Evolutionary conservation across 495 filamentous ascomycete species (phyloP).

Genomic region (Neurospora sp.): DNA sequence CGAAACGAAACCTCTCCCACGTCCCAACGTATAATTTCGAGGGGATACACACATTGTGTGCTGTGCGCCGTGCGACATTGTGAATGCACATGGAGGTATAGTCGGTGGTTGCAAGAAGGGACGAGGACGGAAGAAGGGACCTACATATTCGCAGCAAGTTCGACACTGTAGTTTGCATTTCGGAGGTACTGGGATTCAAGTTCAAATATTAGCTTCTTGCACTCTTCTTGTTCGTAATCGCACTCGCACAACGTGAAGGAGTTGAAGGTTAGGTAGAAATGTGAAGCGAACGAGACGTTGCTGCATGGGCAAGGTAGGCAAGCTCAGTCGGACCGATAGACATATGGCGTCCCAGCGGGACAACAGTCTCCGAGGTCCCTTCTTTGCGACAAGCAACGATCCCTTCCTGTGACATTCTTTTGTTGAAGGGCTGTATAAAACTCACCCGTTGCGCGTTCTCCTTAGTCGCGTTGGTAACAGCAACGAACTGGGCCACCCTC

Average conservation of each 20-base stretch:
- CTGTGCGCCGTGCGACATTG: neutral
- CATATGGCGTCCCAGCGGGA: neutral
- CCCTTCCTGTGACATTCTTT: neutral
- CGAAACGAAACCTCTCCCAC: neutral
- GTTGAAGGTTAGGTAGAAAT: neutral
- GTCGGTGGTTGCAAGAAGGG: neutral
- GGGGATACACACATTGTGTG: neutral
- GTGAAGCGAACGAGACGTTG: neutral
- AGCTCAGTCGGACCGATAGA: conserved; percentile 15
- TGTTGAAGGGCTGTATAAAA: conserved; percentile 10
- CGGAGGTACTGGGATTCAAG: conserved; percentile 24
- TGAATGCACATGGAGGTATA: neutral
- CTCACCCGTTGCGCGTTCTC: conserved; percentile 42
- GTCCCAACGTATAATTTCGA: neutral
- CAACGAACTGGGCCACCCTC: conserved; percentile 39
- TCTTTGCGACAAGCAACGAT: neutral
- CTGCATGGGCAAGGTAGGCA: neutral
- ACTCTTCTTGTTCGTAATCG: neutral
- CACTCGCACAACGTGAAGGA: conserved; percentile 5
- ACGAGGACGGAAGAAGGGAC: conserved; percentile 13
- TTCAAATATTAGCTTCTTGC: neutral
- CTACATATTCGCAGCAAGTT: conserved; percentile 43
- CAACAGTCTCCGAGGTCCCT: neutral
- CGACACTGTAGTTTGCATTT: conserved; percentile 33
- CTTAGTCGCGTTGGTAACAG: conserved; percentile 42